These are phyloP conservation scores for Miscanthus lutarioriparius DNA, from an alignment of 176 grass and related monocot species.

Conservation along the genomic window DNA sequence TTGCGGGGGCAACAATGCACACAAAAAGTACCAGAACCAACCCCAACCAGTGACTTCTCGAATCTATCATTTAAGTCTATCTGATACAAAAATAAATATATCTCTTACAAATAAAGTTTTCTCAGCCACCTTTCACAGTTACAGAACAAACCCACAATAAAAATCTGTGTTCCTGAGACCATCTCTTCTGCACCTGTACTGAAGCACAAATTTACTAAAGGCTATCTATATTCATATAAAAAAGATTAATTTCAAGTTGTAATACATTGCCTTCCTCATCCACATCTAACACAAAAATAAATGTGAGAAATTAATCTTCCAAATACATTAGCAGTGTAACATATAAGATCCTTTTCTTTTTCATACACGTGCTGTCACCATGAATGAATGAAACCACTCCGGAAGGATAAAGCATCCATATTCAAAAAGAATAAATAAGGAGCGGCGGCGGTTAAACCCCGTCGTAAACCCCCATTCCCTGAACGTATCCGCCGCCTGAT, in stretches of 20 bases:
- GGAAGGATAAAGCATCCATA: background rate
- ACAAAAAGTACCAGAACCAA: background rate
- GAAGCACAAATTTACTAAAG: background rate
- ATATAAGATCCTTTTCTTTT: background rate
- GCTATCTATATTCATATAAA: constrained; percentile 6
- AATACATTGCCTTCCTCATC: background rate
- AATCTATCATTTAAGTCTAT: background rate
- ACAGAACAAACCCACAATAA: background rate
- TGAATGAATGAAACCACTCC: background rate
- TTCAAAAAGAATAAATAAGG: background rate
- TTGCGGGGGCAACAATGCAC: background rate
- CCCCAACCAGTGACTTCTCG: background rate
- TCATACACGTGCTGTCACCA: background rate
- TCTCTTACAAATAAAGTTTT: background rate
- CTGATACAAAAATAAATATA: background rate
- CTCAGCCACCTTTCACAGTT: background rate
- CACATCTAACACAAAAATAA: background rate
- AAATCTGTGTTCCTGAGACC: background rate
- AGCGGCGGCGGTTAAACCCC: background rate
- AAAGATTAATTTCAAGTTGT: background rate
- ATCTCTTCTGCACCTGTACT: background rate
- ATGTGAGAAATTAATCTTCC: background rate
- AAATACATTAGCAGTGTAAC: background rate
- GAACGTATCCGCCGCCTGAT: background rate
- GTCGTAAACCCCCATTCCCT: background rate